A percentile compares a stretch with the other conserved stretches of the same genome.
phyloP scores from a whole-genome alignment of 352 stramenopile genomes.

The Blastocystis sp. region DNA sequence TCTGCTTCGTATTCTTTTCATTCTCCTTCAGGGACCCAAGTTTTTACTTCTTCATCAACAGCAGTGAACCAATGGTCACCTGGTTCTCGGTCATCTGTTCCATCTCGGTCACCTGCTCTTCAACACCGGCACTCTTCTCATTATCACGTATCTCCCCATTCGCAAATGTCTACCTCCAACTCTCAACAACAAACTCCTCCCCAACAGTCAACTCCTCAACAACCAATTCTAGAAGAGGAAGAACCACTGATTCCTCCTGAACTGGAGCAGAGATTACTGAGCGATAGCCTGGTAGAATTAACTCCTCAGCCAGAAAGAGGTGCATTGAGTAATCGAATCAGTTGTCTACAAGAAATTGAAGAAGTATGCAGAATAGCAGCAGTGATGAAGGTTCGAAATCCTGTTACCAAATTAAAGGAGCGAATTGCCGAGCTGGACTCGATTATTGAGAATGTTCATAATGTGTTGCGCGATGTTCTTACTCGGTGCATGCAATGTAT shows the following conservation, averaged over 20 bases:
- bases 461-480: neutral
- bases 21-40: too few species aligned
- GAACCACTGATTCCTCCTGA: neutral
- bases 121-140: neutral
- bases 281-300: neutral
- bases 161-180: neutral
- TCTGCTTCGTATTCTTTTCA: too few species aligned
- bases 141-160: neutral
- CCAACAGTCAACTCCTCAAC: neutral
- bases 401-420: conserved; percentile 5
- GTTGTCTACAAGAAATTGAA: conserved; percentile 18
- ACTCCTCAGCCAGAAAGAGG: conserved; percentile 9
- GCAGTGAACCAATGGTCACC: neutral
- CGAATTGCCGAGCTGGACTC: conserved; percentile 14
- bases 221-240: neutral
- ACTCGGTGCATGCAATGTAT: neutral
- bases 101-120: neutral
- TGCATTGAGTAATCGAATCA: neutral
- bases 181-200: neutral
- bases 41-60: neutral
- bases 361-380: neutral
- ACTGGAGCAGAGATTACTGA: neutral
- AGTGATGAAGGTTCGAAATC: conserved; percentile 47
- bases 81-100: neutral
- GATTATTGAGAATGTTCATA: conserved; percentile 24